phyloP scores from a whole-genome alignment of 257 asterid species.

The Mitragyna speciosa region DNA sequence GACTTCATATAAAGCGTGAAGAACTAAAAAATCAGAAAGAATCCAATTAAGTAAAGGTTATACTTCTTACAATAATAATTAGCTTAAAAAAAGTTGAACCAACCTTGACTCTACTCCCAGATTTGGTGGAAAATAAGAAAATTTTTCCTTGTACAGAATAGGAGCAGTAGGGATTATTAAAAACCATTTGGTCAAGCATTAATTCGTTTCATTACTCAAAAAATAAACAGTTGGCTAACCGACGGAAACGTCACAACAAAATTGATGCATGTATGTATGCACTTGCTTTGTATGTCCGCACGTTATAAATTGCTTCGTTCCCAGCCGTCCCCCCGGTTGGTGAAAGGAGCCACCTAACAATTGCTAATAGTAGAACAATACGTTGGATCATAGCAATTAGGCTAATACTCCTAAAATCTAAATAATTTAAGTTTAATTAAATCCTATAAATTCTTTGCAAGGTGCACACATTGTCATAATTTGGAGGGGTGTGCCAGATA shows the following conservation, averaged over 20 bases:
- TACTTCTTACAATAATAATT: background rate
- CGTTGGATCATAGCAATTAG: no score
- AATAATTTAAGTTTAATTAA: no score
- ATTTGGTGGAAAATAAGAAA: background rate
- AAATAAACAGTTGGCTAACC: constrained; percentile 1
- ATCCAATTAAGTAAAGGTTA: no score
- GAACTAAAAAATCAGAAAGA: no score
- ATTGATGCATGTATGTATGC: no score
- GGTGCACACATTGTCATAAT: no score
- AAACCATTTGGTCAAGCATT: background rate
- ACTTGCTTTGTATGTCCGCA: no score
- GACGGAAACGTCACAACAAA: constrained; percentile 1
- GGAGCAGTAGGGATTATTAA: background rate
- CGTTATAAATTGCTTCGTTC: background rate
- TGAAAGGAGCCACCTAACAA: constrained; percentile 13
- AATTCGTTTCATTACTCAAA: constrained; percentile 7
- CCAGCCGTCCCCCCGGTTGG: constrained; percentile 5
- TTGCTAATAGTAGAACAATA: background rate
- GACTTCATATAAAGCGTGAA: no score
- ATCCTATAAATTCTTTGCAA: no score
- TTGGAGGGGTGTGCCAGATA: no score
- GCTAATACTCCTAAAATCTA: no score
- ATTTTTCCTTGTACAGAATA: background rate
- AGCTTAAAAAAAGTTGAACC: background rate
- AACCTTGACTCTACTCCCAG: background rate